Evolutionary conservation across 495 filamentous ascomycete species (phyloP), one percentile per base, ranked within the genome.

Genomic region (Neurospora terricola): DNA sequence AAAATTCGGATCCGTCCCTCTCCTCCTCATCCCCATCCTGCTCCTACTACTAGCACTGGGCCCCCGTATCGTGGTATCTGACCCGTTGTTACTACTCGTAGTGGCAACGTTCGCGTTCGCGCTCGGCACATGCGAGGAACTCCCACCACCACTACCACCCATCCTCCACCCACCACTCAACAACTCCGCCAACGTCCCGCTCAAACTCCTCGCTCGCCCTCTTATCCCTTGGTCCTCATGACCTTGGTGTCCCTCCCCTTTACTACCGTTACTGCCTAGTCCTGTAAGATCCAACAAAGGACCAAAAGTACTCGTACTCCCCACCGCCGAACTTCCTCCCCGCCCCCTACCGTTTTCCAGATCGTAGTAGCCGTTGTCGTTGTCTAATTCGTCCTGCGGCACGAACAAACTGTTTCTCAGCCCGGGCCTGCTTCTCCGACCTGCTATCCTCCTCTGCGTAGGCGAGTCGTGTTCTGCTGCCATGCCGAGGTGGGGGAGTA

Each of bases 141-240:
- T 9, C 3, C 40, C 40, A 9, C 38, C 38, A 39, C 38, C 12
- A 40, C 14, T 12, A 34, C 23, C 59, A 4, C 34, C 12, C 6
- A 62, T 34, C 54, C 48, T 39, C 12, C 54, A 38, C 8, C 69
- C 27, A 38, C 74, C 73, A 34, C 79, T 75, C 73, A 87, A 83
- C 39, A 87, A 77, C 42, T 83, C 82, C 21, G 85, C 83, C 4
- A 88, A 72, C 14, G 86, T 85, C 69, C 82, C 82, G 71, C 86
- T 88, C 39, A 88, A 72, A 77, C 85, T 88, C 71, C 86, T 80
- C 37, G 86, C 82, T 37, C 84, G 75, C 30, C 80, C 80, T 21
- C 81, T 77, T 21, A 78, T 62, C 40, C 72, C 75, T 54, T 74
- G 77, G 9, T 73, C 71, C 3, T 21, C 69, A 37, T 54, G n/a